Conservation (phyloP, 129 eudicot genomes). For the sunflower (Helianthus annuus) region HanXRQr2.0-SUNRISE NC_035435.2:82415544-82416043, state of each 20-base stretch:
- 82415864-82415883: not conserved
- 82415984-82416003: no score
- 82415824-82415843: constrained; percentile 20
- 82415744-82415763: constrained; percentile 71
- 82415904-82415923: constrained; percentile 23
- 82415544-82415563: constrained; percentile 99
- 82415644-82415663: constrained; percentile 12
- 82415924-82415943: constrained; percentile 30
- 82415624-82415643: not conserved
- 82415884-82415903: not conserved
- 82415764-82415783: constrained; percentile 61
- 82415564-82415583: constrained; percentile 68
- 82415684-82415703: constrained; percentile 96
- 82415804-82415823: constrained; percentile 14
- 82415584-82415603: not conserved
- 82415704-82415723: constrained; percentile 82
- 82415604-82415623: not conserved
- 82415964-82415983: no score
- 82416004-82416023: no score
- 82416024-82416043: no score
- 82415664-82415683: constrained; percentile 64
- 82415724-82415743: constrained; percentile 50
- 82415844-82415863: not conserved
- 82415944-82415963: not conserved
- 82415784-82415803: constrained; percentile 24